phyloP scores from a whole-genome alignment of 257 asterid species.

The Eustoma russellianum region DNA sequence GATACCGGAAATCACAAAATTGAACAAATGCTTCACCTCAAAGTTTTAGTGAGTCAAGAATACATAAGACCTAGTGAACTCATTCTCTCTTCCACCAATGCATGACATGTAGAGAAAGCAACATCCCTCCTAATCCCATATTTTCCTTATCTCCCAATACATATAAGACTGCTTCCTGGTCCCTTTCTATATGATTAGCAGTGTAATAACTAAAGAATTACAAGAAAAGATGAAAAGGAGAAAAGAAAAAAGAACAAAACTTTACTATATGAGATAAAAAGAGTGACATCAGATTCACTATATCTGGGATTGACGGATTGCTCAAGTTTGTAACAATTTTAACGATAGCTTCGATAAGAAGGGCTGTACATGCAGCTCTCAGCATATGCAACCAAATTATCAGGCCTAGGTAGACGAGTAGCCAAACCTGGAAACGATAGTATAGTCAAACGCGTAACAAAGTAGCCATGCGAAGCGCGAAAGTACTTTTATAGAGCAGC shows the following conservation, averaged over 20 bases:
- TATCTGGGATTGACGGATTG: background rate
- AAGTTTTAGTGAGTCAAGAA: no score
- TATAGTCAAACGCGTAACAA: conserved; percentile 1
- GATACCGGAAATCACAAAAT: no score
- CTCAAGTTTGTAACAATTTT: conserved; percentile 13
- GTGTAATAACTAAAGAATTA: background rate
- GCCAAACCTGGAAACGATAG: conserved; percentile 53
- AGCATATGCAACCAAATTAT: conserved; percentile 55
- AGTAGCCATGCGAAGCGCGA: background rate
- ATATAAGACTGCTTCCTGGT: conserved; percentile 1
- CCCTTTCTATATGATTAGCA: conserved; percentile 10
- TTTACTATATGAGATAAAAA: background rate
- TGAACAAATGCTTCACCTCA: no score
- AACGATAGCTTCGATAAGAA: conserved; percentile 64
- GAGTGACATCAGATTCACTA: conserved; percentile 1
- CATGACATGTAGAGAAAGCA: no score
- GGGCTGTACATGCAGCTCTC: conserved; percentile 97
- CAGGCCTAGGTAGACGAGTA: conserved; percentile 73
- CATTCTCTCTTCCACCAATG: no score
- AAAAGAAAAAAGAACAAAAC: background rate
- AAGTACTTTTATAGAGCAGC: background rate
- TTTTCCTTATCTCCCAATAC: conserved; percentile 1
- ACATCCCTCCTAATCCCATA: no score
- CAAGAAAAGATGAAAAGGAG: background rate
- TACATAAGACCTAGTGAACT: no score